A percentile compares a stretch with the other conserved stretches of the same genome.
Conservation (phyloP, 2,329 filamentous ascomycete species). For the Pyrenophora seminiperda region DNA sequence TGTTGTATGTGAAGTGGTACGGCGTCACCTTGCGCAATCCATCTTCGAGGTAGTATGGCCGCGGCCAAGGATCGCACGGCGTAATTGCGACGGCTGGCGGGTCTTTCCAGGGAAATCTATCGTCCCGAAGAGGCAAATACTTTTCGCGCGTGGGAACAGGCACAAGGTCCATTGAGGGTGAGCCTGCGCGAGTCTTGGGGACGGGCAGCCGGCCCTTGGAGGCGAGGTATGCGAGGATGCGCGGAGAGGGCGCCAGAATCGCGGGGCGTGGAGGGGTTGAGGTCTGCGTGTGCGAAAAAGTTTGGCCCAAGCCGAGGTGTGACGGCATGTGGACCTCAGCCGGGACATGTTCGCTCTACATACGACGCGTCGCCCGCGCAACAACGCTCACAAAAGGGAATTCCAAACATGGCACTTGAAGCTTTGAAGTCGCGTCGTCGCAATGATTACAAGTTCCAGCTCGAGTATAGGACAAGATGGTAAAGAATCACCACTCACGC, state of each 20-base stretch:
- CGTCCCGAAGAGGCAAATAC: conserved; percentile 36
- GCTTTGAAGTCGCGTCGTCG: conserved; percentile 64
- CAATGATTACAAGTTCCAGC: conserved; percentile 74
- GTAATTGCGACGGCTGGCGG: conserved; percentile 59
- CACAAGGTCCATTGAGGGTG: conserved; percentile 54
- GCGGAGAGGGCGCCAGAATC: conserved; percentile 57
- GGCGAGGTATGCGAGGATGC: conserved; percentile 58
- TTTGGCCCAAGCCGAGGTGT: conserved; percentile 9
- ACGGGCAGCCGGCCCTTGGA: conserved; percentile 52
- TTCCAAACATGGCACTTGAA: conserved; percentile 32
- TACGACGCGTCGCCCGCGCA: neutral
- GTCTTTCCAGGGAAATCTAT: conserved; percentile 49
- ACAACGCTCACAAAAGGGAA: neutral
- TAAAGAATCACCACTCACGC: conserved; percentile 50
- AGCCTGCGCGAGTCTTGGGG: conserved; percentile 22
- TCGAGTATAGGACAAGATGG: conserved; percentile 89
- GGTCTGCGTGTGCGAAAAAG: conserved; percentile 7
- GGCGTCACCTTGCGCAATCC: conserved; percentile 82
- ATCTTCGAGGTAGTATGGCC: conserved; percentile 82
- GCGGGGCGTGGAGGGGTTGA: conserved; percentile 15
- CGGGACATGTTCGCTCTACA: neutral
- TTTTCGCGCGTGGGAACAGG: conserved; percentile 35
- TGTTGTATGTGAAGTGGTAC: conserved; percentile 95
- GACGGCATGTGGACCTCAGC: neutral
- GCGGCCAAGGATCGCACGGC: conserved; percentile 59